These are phyloP conservation scores for Licmophora abbreviata DNA, from an alignment of 108 stramenopile species.

Conservation along the genomic window DNA sequence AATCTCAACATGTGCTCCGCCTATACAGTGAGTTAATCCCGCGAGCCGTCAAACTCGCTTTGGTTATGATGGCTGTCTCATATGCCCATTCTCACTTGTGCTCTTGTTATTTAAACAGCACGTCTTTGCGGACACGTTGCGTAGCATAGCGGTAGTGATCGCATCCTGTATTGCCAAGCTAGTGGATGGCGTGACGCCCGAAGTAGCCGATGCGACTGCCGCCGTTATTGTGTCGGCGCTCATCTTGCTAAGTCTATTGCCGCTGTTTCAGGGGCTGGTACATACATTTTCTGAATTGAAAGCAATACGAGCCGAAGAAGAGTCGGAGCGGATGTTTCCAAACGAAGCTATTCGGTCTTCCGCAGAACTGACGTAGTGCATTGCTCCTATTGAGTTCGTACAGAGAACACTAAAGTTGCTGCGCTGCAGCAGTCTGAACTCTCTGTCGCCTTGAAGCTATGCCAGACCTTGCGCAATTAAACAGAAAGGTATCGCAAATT, in stretches of 20 bases:
- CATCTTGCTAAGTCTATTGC: constrained; percentile 49
- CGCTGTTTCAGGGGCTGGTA: constrained; percentile 46
- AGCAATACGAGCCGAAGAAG: constrained; percentile 14
- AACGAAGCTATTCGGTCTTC: too few species aligned
- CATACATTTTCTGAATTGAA: constrained; percentile 31
- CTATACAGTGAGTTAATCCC: constrained; percentile 50
- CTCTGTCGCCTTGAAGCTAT: too few species aligned
- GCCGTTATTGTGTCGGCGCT: constrained; percentile 67
- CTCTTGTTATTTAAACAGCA: constrained; percentile 41
- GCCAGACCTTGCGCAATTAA: too few species aligned
- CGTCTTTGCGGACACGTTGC: constrained; percentile 78
- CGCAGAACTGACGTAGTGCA: too few species aligned
- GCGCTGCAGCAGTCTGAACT: too few species aligned
- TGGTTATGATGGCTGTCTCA: neutral
- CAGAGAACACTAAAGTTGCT: too few species aligned
- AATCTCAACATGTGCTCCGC: constrained; percentile 83
- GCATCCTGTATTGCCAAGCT: constrained; percentile 47
- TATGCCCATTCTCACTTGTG: neutral
- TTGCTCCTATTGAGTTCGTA: too few species aligned
- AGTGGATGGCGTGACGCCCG: constrained; percentile 35
- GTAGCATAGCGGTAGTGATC: constrained; percentile 61
- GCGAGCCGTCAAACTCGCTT: neutral
- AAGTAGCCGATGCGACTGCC: constrained; percentile 58
- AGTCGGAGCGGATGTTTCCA: neutral
- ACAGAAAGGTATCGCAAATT: too few species aligned